phyloP scores from a whole-genome alignment of 1,284 basidiomycete species.

The Malassezia slooffiae region DNA sequence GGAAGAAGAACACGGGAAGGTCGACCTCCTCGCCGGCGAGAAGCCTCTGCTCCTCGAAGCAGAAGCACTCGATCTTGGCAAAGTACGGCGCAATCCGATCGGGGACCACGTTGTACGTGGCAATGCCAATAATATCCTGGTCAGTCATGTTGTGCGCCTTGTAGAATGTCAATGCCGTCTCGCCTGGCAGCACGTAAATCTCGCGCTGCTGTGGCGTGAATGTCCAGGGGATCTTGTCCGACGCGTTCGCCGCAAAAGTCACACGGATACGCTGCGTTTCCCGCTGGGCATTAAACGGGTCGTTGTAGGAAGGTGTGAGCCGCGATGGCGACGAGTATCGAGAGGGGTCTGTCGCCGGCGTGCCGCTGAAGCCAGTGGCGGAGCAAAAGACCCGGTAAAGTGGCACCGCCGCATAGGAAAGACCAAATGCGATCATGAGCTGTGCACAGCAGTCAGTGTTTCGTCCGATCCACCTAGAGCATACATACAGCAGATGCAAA shows the following conservation, averaged over 20 bases:
- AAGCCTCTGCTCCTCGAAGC: slow-evolving; percentile 95
- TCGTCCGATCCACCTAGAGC: too few relatives aligned
- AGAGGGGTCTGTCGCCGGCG: slow-evolving; percentile 60
- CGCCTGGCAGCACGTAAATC: slow-evolving; percentile 83
- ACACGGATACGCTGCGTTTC: slow-evolving; percentile 60
- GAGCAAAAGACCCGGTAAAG: slow-evolving; percentile 95
- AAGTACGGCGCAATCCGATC: slow-evolving; percentile 96
- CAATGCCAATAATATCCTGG: slow-evolving; percentile 90
- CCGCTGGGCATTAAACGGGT: slow-evolving; percentile 19
- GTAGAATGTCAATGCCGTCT: slow-evolving; percentile 94
- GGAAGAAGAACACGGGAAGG: slow-evolving; percentile 96
- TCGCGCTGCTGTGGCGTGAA: slow-evolving; percentile 83
- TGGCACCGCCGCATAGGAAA: slow-evolving; percentile 90
- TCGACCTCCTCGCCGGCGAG: slow-evolving; percentile 93
- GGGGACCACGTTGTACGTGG: slow-evolving; percentile 93
- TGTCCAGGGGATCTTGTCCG: slow-evolving; percentile 80
- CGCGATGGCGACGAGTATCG: slow-evolving; percentile 27
- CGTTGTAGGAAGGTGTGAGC: slow-evolving; percentile 26
- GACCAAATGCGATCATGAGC: slow-evolving; percentile 65
- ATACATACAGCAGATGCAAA: slow-evolving; percentile 7
- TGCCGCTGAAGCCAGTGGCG: slow-evolving; percentile 90
- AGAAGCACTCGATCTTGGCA: slow-evolving; percentile 98
- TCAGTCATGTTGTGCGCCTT: slow-evolving; percentile 75
- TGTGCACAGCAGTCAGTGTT: not conserved
- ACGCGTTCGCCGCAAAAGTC: slow-evolving; percentile 84